These are phyloP conservation scores for Tolypocladium ophioglossoides DNA, from an alignment of 2,329 filamentous ascomycete genomes.

Conservation along the genomic window DNA sequence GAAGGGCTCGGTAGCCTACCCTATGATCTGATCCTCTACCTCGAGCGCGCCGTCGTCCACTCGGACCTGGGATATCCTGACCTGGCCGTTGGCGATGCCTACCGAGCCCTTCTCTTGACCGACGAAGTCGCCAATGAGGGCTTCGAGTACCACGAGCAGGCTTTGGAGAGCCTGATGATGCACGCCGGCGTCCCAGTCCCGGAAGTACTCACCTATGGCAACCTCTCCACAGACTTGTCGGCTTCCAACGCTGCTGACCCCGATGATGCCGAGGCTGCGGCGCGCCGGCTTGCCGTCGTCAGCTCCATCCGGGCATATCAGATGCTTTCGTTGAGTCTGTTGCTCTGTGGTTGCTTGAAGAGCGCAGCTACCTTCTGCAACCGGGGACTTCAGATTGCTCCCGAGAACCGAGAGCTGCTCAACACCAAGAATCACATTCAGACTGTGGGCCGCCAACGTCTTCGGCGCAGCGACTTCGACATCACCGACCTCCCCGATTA, in stretches of 20 bases:
- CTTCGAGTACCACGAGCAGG: slow-evolving; percentile 72
- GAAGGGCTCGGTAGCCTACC: slow-evolving; percentile 38
- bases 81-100: slow-evolving; percentile 80
- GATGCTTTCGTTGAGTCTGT: slow-evolving; percentile 44
- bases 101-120: slow-evolving; percentile 75
- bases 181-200: slow-evolving; percentile 24
- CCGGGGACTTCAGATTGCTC: slow-evolving; percentile 45
- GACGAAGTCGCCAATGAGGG: slow-evolving; percentile 71
- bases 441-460: slow-evolving; percentile 37
- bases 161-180: slow-evolving; percentile 38
- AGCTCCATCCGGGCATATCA: slow-evolving; percentile 49
- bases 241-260: slow-evolving; percentile 20
- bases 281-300: slow-evolving; percentile 32
- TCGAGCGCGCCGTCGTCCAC: slow-evolving; percentile 62
- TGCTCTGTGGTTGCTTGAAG: slow-evolving; percentile 57
- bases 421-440: slow-evolving; percentile 43
- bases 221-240: slow-evolving; percentile 24
- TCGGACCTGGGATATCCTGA: slow-evolving; percentile 75
- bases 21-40: slow-evolving; percentile 54
- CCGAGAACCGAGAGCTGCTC: slow-evolving; percentile 44
- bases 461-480: slow-evolving; percentile 35
- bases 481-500: slow-evolving; percentile 53
- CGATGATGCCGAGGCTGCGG: slow-evolving; percentile 20
- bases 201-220: slow-evolving; percentile 35
- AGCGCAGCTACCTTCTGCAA: slow-evolving; percentile 57